Evolutionary conservation across 208 protist genomes (phyloP).

Genomic region (Balamuthia mandrillaris): DNA sequence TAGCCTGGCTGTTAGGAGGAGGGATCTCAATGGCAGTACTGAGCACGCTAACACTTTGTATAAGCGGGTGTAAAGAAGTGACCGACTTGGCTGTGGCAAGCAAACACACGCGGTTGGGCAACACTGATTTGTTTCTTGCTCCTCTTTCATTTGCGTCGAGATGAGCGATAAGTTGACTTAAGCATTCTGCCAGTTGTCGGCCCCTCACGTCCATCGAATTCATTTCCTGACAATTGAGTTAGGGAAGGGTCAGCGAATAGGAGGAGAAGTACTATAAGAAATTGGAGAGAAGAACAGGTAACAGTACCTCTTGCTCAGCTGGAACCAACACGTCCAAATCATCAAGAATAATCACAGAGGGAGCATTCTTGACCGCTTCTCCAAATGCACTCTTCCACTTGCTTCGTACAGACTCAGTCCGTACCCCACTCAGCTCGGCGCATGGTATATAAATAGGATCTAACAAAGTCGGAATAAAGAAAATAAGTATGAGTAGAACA

Average conservation of each 20-base stretch:
- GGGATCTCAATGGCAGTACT: conserved; percentile 21
- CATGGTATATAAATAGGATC: background rate
- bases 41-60: conserved; percentile 39
- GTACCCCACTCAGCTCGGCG: background rate
- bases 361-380: background rate
- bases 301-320: background rate
- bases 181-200: background rate
- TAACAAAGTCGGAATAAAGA: background rate
- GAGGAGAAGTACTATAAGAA: background rate
- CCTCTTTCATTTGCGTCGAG: background rate
- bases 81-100: conserved; percentile 14
- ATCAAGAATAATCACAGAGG: background rate
- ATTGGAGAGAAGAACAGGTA: background rate
- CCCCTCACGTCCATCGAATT: background rate
- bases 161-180: background rate
- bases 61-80: background rate
- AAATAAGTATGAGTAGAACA: background rate
- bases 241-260: too few species aligned
- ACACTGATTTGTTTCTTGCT: background rate
- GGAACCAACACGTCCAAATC: background rate
- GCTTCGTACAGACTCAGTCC: background rate
- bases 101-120: background rate
- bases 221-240: background rate
- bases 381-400: background rate
- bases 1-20: background rate